Evolutionary conservation across 1,139 yeast species (phyloP), one percentile per base, ranked within the genome.

Genomic region (Kurtzmaniella quercitrusa): DNA sequence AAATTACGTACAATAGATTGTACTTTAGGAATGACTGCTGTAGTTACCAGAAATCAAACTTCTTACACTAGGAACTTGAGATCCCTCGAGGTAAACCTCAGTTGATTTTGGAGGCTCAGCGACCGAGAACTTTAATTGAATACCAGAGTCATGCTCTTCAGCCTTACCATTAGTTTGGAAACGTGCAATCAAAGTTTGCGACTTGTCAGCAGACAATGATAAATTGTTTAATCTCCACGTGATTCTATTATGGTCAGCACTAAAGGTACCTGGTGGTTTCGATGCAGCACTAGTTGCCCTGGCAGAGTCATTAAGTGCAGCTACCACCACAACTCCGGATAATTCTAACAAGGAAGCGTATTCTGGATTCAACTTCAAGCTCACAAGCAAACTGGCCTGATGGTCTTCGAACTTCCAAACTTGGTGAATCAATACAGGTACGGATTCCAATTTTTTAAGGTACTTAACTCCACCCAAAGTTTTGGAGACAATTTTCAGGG

Each of bases 191-290:
- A 84, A 66, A 54, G 82, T 76, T 52, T 80, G 82, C 52, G 82
- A 88, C 3, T 60, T 55, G 7, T 50, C 53, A 12, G 61, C 49
- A 21, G 61, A 55, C 45, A 82, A 69, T 6, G 55, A 57, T 21
- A 84, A 54, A 30, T 68, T 65, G 28, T 65, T 62, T 56, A 78
- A 81, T 57, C 86, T 78, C 96, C 97, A 89, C 1, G 93, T 84
- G 45, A 91, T 83, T 62, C 96, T 79, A 53, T 81, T 85, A 56
- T 80, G 82, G 39, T 88, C 96, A 57, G 80, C 83, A 63, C 84
- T 88, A 69, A 88, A 88, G 1, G 94, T 78, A 41, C 96, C 98
- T 45, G 86, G 82, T 3, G 98, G 98, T 57, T 86, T 87, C 11
- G 95, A 85, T 47, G 89, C 81, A 1, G 96, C 97, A 20, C 88